Base-by-base conservation (phyloP, 2,329 filamentous ascomycete genomes). In the Venturiaceae sp. region DNA sequence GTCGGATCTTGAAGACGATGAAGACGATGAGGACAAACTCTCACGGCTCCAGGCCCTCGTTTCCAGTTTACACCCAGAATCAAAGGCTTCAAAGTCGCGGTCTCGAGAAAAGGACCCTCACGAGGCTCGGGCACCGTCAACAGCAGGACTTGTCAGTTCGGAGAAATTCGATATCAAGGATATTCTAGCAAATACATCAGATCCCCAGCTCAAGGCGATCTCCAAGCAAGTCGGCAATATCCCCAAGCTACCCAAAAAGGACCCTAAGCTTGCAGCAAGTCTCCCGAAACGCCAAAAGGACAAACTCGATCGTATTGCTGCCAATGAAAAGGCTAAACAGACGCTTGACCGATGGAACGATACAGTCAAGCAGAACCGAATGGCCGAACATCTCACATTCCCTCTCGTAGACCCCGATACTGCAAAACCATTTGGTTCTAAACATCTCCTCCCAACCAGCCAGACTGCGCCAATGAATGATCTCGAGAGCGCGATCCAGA, bases 281-380 rank as follows among this genome's bases (percentile, higher is more conserved):
- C 79, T 96, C 5, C 84, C 90, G 1, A 91, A 88, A 69, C 83
- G 92, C 61, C 88, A 95, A 65, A 92, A 97, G 71, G 91, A 92
- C 68, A 84, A 85, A 54, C 74, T 96, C 16, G 87, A 95, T 66
- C 88, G 94, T 55, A 78, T 79, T 56, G 90, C 85, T 26, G 94
- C 94, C 2, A 95, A 92, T 65, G 84, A 91, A 36, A 92, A 96
- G 77, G 92, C 90, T 55, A 96, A 95, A 66, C 87, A 96, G 71
- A 92, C 91, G 0, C 78, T 99, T 28, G 85, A 89, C 62, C 84
- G 90, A 65, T 99, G 94, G 94, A 87, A 87, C 33, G 92, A 96
- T 61, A 97, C 94, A 0, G 91, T 99, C 67, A 95, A 96, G 74
- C 84, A 90, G 33, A 96, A 96, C 71, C 87, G 94, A 60, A 83